These are phyloP conservation scores for Acorus gramineus DNA, from an alignment of 106 monocot species.

Conservation along the genomic window DNA sequence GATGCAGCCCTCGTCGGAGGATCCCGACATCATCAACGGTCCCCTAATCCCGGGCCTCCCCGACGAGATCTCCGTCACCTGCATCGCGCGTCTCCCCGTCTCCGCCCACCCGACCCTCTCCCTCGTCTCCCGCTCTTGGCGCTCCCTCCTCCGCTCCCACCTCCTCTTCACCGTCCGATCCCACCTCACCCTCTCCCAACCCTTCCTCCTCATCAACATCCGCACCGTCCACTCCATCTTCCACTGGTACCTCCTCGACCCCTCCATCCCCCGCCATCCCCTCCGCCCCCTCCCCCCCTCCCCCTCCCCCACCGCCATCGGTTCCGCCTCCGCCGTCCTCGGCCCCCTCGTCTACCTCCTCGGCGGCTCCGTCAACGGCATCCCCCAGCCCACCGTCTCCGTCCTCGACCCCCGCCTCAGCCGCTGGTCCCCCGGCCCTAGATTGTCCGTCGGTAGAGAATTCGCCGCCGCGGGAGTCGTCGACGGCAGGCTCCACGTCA, in stretches of 20 bases:
- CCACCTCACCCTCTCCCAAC: slow-evolving; percentile 6
- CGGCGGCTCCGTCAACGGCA: slow-evolving; percentile 46
- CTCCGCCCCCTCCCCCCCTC: slow-evolving; percentile 21
- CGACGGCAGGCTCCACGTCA: slow-evolving; percentile 30
- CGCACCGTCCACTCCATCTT: slow-evolving; percentile 11
- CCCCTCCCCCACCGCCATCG: slow-evolving; percentile 18
- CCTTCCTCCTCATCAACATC: slow-evolving; percentile 32
- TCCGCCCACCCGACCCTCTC: slow-evolving; percentile 34
- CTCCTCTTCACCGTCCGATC: slow-evolving; percentile 31
- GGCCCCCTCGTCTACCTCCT: slow-evolving; percentile 35
- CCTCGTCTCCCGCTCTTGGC: slow-evolving; percentile 57
- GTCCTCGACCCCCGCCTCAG: slow-evolving; percentile 32
- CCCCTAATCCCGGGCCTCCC: slow-evolving; percentile 59
- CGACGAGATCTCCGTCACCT: slow-evolving; percentile 52
- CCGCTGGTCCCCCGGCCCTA: slow-evolving; percentile 46
- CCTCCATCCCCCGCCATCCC: not conserved
- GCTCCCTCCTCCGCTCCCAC: slow-evolving; percentile 31
- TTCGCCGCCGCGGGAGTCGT: slow-evolving; percentile 50
- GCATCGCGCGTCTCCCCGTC: slow-evolving; percentile 50
- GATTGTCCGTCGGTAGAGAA: slow-evolving; percentile 41
- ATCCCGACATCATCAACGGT: too few species aligned
- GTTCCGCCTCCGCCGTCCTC: slow-evolving; percentile 14
- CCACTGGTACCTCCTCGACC: slow-evolving; percentile 34
- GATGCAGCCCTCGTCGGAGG: too few species aligned
- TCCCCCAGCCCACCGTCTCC: slow-evolving; percentile 34